Percentiles rank a stretch among this genome's conserved stretches.
Conservation (phyloP, 805 yeast genomes). For the Vanderwaltozyma tropicalis region DNA sequence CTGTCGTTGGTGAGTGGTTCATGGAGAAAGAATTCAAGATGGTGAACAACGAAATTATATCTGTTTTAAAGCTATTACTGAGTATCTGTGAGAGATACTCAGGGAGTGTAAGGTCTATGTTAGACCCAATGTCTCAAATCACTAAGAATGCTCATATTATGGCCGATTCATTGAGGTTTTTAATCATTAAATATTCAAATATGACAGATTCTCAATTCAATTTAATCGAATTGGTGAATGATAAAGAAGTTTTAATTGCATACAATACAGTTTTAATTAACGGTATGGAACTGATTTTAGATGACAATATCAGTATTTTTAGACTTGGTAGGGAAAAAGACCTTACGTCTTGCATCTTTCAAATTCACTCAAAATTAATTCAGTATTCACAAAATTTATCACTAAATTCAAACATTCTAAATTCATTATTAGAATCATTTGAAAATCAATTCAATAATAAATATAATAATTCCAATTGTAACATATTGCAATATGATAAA, state of each 20-base stretch:
- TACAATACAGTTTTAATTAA: not conserved
- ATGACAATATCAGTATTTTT: not conserved
- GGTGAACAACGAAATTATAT: not conserved
- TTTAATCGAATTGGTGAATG: not conserved
- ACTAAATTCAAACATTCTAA: not conserved
- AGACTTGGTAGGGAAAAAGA: not conserved
- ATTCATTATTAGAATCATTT: conserved; percentile 1
- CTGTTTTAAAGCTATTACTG: conserved; percentile 3
- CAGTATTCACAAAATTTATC: not conserved
- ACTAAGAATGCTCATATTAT: not conserved
- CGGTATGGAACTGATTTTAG: not conserved
- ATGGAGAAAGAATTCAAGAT: not conserved
- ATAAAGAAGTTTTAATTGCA: not conserved
- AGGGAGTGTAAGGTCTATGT: conserved; percentile 2
- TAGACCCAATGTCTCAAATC: conserved; percentile 6
- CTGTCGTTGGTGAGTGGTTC: too few relatives aligned
- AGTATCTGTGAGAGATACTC: conserved; percentile 4
- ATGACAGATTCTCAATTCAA: too few relatives aligned
- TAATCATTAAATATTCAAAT: not conserved
- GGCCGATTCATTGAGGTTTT: not conserved
- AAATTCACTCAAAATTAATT: not conserved
- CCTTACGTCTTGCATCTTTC: not conserved
- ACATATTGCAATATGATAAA: conserved; percentile 11
- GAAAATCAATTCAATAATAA: conserved; percentile 6
- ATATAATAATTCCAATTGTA: conserved; percentile 7